phyloP scores from a whole-genome alignment of 2,329 filamentous ascomycete species.

The Coniochaeta ligniaria region DNA sequence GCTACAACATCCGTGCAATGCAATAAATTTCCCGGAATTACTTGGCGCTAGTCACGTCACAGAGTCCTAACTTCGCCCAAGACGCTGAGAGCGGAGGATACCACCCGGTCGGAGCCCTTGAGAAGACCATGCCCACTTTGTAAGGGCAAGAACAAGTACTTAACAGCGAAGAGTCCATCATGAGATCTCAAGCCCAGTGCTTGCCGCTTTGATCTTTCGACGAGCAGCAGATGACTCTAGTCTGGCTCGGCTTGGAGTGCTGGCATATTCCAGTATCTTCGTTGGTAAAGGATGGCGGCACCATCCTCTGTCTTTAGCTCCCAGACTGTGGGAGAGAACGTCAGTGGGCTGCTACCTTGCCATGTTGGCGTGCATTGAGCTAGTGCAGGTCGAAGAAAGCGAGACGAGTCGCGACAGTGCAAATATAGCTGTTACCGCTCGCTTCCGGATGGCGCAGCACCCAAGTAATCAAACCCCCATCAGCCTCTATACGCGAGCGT shows the following conservation, averaged over 20 bases:
- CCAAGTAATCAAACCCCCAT: not conserved
- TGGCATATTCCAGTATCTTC: not conserved
- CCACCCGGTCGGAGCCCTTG: not conserved
- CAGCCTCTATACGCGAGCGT: not conserved
- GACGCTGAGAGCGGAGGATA: not conserved
- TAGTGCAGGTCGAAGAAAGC: not conserved
- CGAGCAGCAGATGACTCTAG: not conserved
- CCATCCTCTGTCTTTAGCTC: not conserved
- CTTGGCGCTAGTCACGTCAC: not conserved
- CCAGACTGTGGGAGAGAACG: not conserved
- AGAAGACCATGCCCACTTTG: not conserved
- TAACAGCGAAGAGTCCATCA: not conserved
- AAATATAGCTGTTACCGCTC: not conserved
- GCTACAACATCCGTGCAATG: not conserved
- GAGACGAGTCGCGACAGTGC: not conserved
- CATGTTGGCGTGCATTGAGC: not conserved
- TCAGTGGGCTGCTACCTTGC: not conserved
- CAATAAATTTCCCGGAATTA: not conserved
- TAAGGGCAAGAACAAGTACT: not conserved
- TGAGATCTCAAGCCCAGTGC: not conserved
- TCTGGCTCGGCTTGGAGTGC: not conserved
- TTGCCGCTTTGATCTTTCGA: too few species aligned
- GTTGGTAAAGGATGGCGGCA: not conserved
- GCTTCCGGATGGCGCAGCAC: not conserved
- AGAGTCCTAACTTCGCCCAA: not conserved